These are phyloP conservation scores for Phylloporus sp. DNA, from an alignment of 768 basidiomycete genomes.

Conservation along the genomic window DNA sequence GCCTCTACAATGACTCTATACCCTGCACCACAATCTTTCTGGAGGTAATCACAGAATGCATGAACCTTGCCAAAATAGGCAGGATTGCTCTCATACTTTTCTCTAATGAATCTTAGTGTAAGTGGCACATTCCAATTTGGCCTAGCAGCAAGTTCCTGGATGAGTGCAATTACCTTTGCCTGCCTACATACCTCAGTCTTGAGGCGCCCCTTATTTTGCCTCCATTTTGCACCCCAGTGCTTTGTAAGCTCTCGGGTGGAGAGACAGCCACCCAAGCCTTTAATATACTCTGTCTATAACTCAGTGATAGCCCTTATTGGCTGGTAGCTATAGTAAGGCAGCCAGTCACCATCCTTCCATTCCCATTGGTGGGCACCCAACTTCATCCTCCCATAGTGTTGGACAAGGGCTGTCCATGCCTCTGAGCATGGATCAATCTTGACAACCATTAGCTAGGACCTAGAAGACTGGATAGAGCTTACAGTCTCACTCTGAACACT, in stretches of 20 bases:
- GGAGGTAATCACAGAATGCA: constrained; percentile 1
- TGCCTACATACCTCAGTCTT: neutral
- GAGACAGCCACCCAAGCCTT: constrained; percentile 26
- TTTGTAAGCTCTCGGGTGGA: constrained; percentile 7
- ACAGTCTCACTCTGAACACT: too few relatives aligned
- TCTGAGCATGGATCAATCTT: neutral
- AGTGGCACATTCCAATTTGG: constrained; percentile 2
- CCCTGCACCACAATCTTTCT: neutral
- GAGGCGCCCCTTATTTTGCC: neutral
- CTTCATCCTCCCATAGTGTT: neutral
- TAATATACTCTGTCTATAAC: constrained; percentile 27
- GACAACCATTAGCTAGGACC: too few relatives aligned
- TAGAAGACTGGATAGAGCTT: too few relatives aligned
- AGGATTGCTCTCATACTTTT: neutral
- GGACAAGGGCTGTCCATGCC: neutral
- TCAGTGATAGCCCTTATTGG: constrained; percentile 14
- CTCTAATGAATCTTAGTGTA: neutral
- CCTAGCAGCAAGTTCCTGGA: neutral
- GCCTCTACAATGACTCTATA: neutral
- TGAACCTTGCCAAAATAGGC: neutral
- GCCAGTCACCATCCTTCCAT: constrained; percentile 19
- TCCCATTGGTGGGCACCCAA: constrained; percentile 27
- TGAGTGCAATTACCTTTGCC: neutral
- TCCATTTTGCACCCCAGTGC: neutral
- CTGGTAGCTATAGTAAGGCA: constrained; percentile 21